Evolutionary conservation across 2,329 filamentous ascomycete genomes (phyloP), one percentile per base, ranked within the genome.

Genomic region (Colletotrichum tofieldiae): DNA sequence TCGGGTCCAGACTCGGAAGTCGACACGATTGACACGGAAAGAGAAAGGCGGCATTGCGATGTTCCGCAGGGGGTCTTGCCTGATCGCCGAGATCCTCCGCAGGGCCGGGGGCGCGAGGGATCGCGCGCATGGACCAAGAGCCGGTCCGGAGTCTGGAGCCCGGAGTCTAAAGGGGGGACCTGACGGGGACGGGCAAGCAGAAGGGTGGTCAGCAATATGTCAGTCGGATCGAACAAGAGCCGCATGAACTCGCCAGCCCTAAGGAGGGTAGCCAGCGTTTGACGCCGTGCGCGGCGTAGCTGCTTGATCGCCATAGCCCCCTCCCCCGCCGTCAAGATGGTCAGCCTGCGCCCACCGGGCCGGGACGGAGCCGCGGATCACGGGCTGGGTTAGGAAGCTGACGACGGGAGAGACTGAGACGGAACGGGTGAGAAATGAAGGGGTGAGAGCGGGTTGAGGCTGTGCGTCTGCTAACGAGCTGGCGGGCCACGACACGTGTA

Each of bases 241-340:
- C 58, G 58, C 58, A 61, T 61, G 20, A 47, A 47, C 39, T 18
- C 32, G 11, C 56, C 41, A 20, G 29, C 26, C 35, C 11, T 8
- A 26, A 26, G 37, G 8, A 41, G 23, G 55, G 18, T 18, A 23
- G 9, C 2, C 8, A n/a, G 51, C 16, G 2, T 2, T 11, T 18
- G 41, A 18, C 14, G 41, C 16, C 14, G 16, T 18, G 41, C 51
- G 26, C 51, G 51, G 51, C 29, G 18, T 7, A 16, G 20, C 16
- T 61, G 58, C 41, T 35, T 61, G 58, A 61, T 61, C 58, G 58
- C 23, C 58, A 5, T 32, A 26, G 32, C 35, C 41, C 41, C 56
- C 4, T 6, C n/a, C 23, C 49, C 49, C 49, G 23, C 41, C 51
- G 58, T 32, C 58, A 18, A 29, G 32, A 56, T 37, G 52, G 29